Conservation (phyloP, 1,284 basidiomycete genomes). For the Dichomitus squalens region DNA sequence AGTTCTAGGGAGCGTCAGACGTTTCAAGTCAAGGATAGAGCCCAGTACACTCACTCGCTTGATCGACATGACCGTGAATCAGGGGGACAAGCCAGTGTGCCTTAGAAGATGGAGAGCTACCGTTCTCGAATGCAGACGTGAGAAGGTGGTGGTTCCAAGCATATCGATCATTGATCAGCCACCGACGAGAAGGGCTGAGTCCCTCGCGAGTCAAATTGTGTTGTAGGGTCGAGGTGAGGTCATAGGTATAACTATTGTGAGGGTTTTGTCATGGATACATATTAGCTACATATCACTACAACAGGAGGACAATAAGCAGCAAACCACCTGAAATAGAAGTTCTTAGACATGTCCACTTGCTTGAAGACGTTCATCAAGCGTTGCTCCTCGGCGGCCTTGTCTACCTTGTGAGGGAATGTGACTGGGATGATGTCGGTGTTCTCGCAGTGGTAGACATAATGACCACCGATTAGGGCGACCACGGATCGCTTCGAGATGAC, state of each 20-base stretch:
- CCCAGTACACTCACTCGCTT: slow-evolving; percentile 82
- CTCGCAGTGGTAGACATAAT: slow-evolving; percentile 98
- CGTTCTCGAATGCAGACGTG: slow-evolving; percentile 56
- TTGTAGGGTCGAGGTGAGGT: slow-evolving; percentile 94
- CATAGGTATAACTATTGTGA: slow-evolving; percentile 85
- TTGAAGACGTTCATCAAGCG: slow-evolving; percentile 92
- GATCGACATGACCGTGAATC: slow-evolving; percentile 96
- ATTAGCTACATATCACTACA: not conserved
- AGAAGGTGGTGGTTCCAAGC: slow-evolving; percentile 97
- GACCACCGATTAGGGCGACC: slow-evolving; percentile 93
- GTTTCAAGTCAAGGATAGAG: not conserved
- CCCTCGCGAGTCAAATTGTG: slow-evolving; percentile 75
- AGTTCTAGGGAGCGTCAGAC: slow-evolving; percentile 61
- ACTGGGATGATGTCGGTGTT: slow-evolving; percentile 85
- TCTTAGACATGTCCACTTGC: slow-evolving; percentile 97
- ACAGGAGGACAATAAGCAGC: not conserved
- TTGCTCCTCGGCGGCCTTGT: slow-evolving; percentile 83
- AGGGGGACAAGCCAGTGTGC: slow-evolving; percentile 91
- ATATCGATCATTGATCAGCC: slow-evolving; percentile 86
- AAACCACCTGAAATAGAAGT: slow-evolving; percentile 95
- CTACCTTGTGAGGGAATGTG: slow-evolving; percentile 73
- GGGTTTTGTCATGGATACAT: too few species aligned
- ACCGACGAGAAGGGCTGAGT: slow-evolving; percentile 38
- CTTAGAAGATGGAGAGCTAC: slow-evolving; percentile 38
- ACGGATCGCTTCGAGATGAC: slow-evolving; percentile 89